Evolutionary conservation across 1,284 basidiomycete species (phyloP).

Genomic region (Heimioporus retisporus): DNA sequence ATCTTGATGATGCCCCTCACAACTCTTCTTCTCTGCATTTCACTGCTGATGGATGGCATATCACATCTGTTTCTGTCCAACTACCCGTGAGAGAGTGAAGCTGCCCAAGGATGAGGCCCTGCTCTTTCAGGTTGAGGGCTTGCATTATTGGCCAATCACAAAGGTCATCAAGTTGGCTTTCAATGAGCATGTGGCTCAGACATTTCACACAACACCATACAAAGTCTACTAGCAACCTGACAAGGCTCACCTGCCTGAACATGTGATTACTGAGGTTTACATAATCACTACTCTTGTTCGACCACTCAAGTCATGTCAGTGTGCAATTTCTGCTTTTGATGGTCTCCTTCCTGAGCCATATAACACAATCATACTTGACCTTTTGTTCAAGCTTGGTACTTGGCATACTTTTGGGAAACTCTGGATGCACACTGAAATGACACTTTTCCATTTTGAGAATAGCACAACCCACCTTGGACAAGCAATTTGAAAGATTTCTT

Average conservation of each 20-base stretch:
- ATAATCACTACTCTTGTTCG: no score
- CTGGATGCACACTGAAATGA: neutral
- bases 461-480: neutral
- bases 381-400: neutral
- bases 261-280: slow-evolving; percentile 27
- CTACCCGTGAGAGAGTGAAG: no score
- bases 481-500: neutral
- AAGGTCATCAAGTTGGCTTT: slow-evolving; percentile 25
- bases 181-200: slow-evolving; percentile 13
- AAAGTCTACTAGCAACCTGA: slow-evolving; percentile 30
- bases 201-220: slow-evolving; percentile 37
- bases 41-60: no score
- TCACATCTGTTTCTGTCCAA: no score
- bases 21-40: no score
- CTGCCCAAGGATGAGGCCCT: no score
- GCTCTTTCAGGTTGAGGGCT: slow-evolving; percentile 16
- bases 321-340: neutral
- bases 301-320: neutral
- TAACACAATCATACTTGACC: neutral
- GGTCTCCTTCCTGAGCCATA: neutral
- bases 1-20: no score
- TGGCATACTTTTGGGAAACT: neutral
- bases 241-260: slow-evolving; percentile 17
- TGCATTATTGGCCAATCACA: slow-evolving; percentile 21
- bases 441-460: neutral